These are phyloP conservation scores for Coemansia sp. DNA, from an alignment of 192 early-diverging fungal species.

Conservation along the genomic window DNA sequence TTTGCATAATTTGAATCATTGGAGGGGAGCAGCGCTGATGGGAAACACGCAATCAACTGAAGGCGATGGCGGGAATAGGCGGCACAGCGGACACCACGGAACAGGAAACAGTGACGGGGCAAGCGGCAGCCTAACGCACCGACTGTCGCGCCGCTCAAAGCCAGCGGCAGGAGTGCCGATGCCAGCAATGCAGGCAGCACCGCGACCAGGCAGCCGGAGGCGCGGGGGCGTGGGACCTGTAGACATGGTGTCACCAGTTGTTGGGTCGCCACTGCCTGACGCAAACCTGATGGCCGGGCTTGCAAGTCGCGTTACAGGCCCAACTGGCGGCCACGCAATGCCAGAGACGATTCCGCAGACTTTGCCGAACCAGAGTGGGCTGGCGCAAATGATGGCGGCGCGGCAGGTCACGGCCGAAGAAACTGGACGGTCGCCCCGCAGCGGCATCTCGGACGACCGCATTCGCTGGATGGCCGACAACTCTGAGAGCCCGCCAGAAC, in stretches of 20 bases:
- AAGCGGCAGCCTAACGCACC: constrained; percentile 18
- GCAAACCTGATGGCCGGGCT: constrained; percentile 9
- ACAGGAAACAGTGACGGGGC: constrained; percentile 8
- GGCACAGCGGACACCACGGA: constrained; percentile 33
- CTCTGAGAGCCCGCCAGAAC: too few relatives aligned
- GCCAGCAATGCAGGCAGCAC: constrained; percentile 15
- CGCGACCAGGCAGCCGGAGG: constrained; percentile 1
- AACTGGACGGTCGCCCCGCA: constrained; percentile 39
- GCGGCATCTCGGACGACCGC: constrained; percentile 46
- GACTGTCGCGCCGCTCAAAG: constrained; percentile 47
- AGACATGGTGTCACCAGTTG: constrained; percentile 50
- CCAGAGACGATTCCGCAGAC: constrained; percentile 54
- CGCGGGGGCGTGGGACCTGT: constrained; percentile 39
- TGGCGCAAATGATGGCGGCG: constrained; percentile 53
- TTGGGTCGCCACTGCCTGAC: constrained; percentile 53
- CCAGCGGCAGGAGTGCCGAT: constrained; percentile 29
- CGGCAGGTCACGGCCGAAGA: constrained; percentile 36
- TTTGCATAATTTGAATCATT: too few relatives aligned
- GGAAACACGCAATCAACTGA: constrained; percentile 53
- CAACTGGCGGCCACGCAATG: constrained; percentile 27
- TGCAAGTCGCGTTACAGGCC: constrained; percentile 5
- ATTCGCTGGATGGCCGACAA: constrained; percentile 28
- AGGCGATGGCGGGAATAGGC: constrained; percentile 29
- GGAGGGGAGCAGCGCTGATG: constrained; percentile 16
- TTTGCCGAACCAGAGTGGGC: constrained; percentile 49